A percentile compares a stretch with the other conserved stretches of the same genome.
These are phyloP conservation scores for Cryptococcus sp. DNA, from an alignment of 1,284 basidiomycete genomes.

Conservation along the genomic window DNA sequence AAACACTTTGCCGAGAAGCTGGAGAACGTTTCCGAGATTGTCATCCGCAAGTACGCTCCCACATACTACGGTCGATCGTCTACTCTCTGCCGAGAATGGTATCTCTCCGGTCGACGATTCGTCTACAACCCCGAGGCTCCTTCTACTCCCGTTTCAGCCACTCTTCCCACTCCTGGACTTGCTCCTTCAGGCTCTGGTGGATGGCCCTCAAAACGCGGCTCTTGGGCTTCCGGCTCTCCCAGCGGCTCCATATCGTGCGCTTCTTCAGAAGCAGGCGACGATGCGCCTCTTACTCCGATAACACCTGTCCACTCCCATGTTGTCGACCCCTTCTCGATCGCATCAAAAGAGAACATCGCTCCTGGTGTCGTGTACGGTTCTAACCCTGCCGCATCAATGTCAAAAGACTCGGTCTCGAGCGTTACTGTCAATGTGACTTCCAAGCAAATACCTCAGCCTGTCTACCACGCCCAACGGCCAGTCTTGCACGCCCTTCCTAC, in stretches of 20 bases:
- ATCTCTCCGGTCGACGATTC: slow-evolving; percentile 60
- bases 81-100: slow-evolving; percentile 87
- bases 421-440: slow-evolving; percentile 6
- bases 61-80: slow-evolving; percentile 93
- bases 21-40: slow-evolving; percentile 85
- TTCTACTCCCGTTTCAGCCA: slow-evolving; percentile 37
- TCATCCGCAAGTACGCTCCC: slow-evolving; percentile 97
- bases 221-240: slow-evolving; percentile 43
- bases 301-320: slow-evolving; percentile 43
- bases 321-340: slow-evolving; percentile 34
- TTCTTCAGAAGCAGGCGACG: slow-evolving; percentile 52
- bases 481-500: slow-evolving; percentile 31
- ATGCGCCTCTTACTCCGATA: slow-evolving; percentile 50
- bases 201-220: slow-evolving; percentile 36
- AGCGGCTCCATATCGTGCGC: slow-evolving; percentile 43
- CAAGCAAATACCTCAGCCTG: slow-evolving; percentile 13
- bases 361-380: slow-evolving; percentile 19
- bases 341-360: slow-evolving; percentile 50
- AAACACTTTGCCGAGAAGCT: slow-evolving; percentile 78
- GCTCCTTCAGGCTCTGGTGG: slow-evolving; percentile 38
- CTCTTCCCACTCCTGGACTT: slow-evolving; percentile 43
- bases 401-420: slow-evolving; percentile 19
- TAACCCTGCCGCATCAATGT: slow-evolving; percentile 20
- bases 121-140: slow-evolving; percentile 43
- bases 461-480: slow-evolving; percentile 22